Base-by-base conservation (phyloP, 371 early-diverging fungal species). In the Choanephora cucurbitarum region DNA sequence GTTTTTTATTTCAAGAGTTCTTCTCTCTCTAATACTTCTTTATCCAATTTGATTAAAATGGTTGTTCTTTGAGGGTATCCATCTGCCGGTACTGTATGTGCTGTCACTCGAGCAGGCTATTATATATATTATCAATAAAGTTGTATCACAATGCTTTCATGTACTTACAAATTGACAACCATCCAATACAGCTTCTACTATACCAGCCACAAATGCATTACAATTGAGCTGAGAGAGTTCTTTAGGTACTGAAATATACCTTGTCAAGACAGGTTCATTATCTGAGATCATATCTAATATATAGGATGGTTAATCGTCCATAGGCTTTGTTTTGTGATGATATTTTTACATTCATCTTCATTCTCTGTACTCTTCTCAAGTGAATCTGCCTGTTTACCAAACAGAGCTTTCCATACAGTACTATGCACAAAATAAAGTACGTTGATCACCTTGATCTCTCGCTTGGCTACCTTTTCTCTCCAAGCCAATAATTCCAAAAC, bases 231-330 rank as follows among this genome's bases (percentile, higher is more conserved):
- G 87, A 22, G 93, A 82, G 57, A 95, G 78, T 59, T 98, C 98
- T 62, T 88, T 91, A 1, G 98, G 97, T 6, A 95, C 87, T 4
- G 96, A 93, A 45, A 98, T 92, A 73, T 87, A 97, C 66, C 86
- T 88, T 40, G 85, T 86, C 39, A 95, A 76, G 8, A 88, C 54
- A 1, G 96, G 96, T 47, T 98, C 96, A 60, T 96, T 96, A 69
- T 98, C 98, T 17, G 91, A 91, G 34, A 98, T 93, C 98, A 98
- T 98, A 63, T 96, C 91, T 94, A 72, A 19, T n/a, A n/a, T 32
- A 28, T 5, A 18, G 3, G 4, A 49, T 1, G 19, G n/a, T n/a
- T n/a, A n/a, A n/a, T n/a, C n/a, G n/a, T n/a, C n/a, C n/a, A n/a
- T 34, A 33, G 19, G 19, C 14, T 28, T 2, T 28, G 24, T 31